These are phyloP conservation scores for Fragaria iinumae DNA, from an alignment of 306 rosid genomes.

Conservation along the genomic window DNA sequence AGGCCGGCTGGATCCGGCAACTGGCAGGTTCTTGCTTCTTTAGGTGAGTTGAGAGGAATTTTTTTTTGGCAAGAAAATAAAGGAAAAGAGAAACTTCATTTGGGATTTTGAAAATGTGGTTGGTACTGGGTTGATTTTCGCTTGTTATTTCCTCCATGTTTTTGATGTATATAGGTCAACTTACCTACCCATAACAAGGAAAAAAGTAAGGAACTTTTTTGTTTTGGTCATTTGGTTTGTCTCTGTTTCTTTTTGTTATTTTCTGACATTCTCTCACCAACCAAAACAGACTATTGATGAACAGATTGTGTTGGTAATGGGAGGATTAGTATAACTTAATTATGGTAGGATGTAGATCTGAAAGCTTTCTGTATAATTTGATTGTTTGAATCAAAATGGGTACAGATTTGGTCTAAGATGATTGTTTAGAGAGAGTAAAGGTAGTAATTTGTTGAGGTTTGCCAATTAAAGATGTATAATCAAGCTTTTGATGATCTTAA, in stretches of 20 bases:
- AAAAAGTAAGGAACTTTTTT: not conserved
- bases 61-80: slow-evolving; percentile 33
- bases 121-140: slow-evolving; percentile 12
- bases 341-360: slow-evolving; percentile 15
- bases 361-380: not conserved
- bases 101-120: slow-evolving; percentile 15
- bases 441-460: not conserved
- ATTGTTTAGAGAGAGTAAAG: not conserved
- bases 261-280: slow-evolving; percentile 13
- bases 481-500: not conserved
- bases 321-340: not conserved
- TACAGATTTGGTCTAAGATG: not conserved
- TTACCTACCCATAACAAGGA: slow-evolving; percentile 17
- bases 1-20: slow-evolving; percentile 52
- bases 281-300: slow-evolving; percentile 4
- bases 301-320: slow-evolving; percentile 9
- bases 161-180: slow-evolving; percentile 15
- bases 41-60: slow-evolving; percentile 48
- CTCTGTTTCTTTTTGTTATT: not conserved
- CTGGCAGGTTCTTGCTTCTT: slow-evolving; percentile 59
- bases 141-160: slow-evolving; percentile 13
- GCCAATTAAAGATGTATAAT: not conserved
- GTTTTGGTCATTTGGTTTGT: not conserved
- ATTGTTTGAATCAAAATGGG: not conserved
- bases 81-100: not conserved